Conservation (phyloP, 2,329 filamentous ascomycete genomes). For the Pseudogymnoascus destructans region DNA sequence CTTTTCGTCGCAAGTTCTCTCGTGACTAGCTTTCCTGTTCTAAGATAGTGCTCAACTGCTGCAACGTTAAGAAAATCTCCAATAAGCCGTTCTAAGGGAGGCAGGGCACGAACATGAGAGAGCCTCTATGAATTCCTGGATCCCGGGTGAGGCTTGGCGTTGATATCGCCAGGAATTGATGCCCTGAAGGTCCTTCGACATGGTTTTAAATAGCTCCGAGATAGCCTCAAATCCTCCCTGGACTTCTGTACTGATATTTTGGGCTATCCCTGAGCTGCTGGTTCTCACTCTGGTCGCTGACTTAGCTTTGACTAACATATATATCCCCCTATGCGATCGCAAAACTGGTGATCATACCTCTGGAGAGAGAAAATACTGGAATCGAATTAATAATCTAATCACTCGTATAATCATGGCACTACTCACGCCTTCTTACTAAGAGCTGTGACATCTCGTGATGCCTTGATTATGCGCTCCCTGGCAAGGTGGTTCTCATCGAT, state of each 20-base stretch:
- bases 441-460: slow-evolving; percentile 81
- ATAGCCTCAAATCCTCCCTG: slow-evolving; percentile 59
- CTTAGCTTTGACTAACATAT: background rate
- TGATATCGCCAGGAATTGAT: slow-evolving; percentile 76
- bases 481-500: slow-evolving; percentile 92
- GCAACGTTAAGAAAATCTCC: background rate
- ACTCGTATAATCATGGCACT: background rate
- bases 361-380: slow-evolving; percentile 71
- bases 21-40: slow-evolving; percentile 60
- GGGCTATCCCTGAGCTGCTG: slow-evolving; percentile 49
- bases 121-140: slow-evolving; percentile 92
- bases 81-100: background rate
- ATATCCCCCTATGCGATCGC: background rate
- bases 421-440: slow-evolving; percentile 91
- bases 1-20: slow-evolving; percentile 43
- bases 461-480: slow-evolving; percentile 79
- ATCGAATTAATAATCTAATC: slow-evolving; percentile 17
- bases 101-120: slow-evolving; percentile 40
- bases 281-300: slow-evolving; percentile 43
- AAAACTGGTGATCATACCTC: slow-evolving; percentile 38
- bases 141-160: slow-evolving; percentile 59
- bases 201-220: slow-evolving; percentile 48
- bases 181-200: slow-evolving; percentile 61
- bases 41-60: slow-evolving; percentile 64
- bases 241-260: slow-evolving; percentile 57